These are phyloP conservation scores for Marchantia paleacea DNA, from an alignment of 225 moss, liverwort and hornwort species.

Conservation along the genomic window DNA sequence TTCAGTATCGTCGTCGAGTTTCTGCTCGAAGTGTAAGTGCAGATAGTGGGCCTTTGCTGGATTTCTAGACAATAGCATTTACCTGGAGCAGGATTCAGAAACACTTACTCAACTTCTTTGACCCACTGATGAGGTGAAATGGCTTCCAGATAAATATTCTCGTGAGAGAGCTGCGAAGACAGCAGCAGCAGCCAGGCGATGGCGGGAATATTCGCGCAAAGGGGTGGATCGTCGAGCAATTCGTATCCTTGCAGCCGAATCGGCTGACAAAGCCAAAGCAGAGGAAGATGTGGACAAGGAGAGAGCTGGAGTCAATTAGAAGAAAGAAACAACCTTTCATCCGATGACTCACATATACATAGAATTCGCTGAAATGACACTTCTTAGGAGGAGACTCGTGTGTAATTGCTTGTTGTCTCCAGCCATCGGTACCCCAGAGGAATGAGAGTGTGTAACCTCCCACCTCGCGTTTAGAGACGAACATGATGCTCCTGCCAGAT, in stretches of 20 bases:
- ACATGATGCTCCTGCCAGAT: conserved; percentile 2
- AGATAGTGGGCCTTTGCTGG: background rate
- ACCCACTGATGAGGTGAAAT: background rate
- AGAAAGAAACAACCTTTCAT: background rate
- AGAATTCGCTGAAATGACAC: conserved; percentile 12
- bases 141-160: conserved; percentile 54
- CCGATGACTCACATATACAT: no score
- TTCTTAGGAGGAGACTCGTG: background rate
- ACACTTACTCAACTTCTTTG: background rate
- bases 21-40: background rate
- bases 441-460: background rate
- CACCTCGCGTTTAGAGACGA: background rate
- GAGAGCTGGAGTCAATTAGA: conserved; percentile 34
- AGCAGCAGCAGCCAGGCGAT: conserved; percentile 86
- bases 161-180: conserved; percentile 83
- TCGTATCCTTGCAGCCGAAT: conserved; percentile 42
- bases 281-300: conserved; percentile 36
- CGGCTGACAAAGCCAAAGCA: conserved; percentile 35
- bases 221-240: conserved; percentile 52
- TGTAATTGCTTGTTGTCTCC: background rate
- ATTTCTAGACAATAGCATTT: background rate
- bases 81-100: no score
- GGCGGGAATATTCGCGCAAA: conserved; percentile 91
- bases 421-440: no score
- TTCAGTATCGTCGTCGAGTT: no score